These are phyloP conservation scores for Neonectria faginata DNA, from an alignment of 2,329 filamentous ascomycete genomes.

Conservation along the genomic window DNA sequence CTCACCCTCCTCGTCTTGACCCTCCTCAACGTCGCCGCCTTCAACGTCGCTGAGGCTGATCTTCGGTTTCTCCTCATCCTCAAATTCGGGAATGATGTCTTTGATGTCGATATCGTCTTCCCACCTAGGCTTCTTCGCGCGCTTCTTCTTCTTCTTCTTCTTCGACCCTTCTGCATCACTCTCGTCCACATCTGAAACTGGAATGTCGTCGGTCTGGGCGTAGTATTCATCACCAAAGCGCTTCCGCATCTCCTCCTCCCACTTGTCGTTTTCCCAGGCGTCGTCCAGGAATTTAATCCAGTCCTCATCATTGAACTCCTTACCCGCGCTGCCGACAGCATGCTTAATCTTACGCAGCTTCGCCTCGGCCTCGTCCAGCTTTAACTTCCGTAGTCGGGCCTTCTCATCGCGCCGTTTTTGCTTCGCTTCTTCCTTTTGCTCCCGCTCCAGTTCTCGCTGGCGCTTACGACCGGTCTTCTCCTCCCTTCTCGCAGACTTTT, in stretches of 20 bases:
- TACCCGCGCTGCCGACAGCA: slow-evolving; percentile 82
- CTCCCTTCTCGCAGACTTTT: slow-evolving; percentile 87
- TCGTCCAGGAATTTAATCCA: slow-evolving; percentile 88
- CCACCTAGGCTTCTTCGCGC: slow-evolving; percentile 76
- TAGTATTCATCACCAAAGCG: slow-evolving; percentile 95
- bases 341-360: slow-evolving; percentile 91
- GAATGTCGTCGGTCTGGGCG: slow-evolving; percentile 75
- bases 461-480: slow-evolving; percentile 82
- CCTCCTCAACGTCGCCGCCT: slow-evolving; percentile 54
- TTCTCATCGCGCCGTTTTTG: slow-evolving; percentile 81
- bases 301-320: slow-evolving; percentile 76
- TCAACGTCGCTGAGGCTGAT: slow-evolving; percentile 65
- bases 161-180: slow-evolving; percentile 69
- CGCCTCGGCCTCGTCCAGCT: slow-evolving; percentile 88
- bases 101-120: slow-evolving; percentile 98
- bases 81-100: slow-evolving; percentile 88
- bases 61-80: slow-evolving; percentile 65
- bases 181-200: slow-evolving; percentile 73
- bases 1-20: slow-evolving; percentile 54
- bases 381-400: slow-evolving; percentile 84
- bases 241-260: slow-evolving; percentile 91
- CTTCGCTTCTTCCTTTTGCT: slow-evolving; percentile 83
- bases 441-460: slow-evolving; percentile 80
- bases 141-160: slow-evolving; percentile 53
- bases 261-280: slow-evolving; percentile 88